Base-by-base conservation (phyloP, 257 asterid genomes). In the Fraxinus anomala region DNA sequence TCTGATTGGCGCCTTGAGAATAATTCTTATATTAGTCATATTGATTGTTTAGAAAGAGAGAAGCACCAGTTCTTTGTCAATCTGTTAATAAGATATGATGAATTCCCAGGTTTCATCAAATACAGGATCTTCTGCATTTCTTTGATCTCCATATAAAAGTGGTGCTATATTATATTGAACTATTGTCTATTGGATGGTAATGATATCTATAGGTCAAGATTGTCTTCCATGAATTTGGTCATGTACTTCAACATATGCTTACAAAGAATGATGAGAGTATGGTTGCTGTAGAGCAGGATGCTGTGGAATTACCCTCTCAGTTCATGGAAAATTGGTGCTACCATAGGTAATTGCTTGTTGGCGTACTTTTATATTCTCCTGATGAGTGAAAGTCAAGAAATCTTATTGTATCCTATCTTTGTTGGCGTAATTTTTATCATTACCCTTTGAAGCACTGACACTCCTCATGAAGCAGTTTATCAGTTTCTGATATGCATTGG, bases 311-410 rank as follows among this genome's bases (percentile, higher is more conserved):
- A 69, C 97, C 99, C 68, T 92, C 99, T 36, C 99, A 95, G 34
- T 95, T 93, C 84, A 95, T 95, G 99, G 98, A 95, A 79, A 95
- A 95, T 85, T 95, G 99, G 99, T 95, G 99, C 88, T 95, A 95
- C 83, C 99, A 93, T 61, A 93, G 98, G 99, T 95, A 80, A 40
- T 77, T 73, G 65, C 72, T 39, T 74, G 66, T 23, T 30, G 44
- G 19, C 37, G 28, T 34, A 68, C 36, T 70, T 42, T 34, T 75
- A 36, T 16, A 47, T 47, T 66, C 13, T 69, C 37, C 36, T 72
- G 19, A 37, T 7, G 68, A 59, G 73, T 47, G 56, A 6, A 47
- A 47, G 19, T 2, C 56, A 47, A 47, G 56, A 47, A 47, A 47
- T 47, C 54, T 9, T 44, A 44, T 44, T 44, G 54, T 39, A 36